These are phyloP conservation scores for Cordyceps fumosorosea DNA, from an alignment of 2,329 filamentous ascomycete species.

Conservation along the genomic window DNA sequence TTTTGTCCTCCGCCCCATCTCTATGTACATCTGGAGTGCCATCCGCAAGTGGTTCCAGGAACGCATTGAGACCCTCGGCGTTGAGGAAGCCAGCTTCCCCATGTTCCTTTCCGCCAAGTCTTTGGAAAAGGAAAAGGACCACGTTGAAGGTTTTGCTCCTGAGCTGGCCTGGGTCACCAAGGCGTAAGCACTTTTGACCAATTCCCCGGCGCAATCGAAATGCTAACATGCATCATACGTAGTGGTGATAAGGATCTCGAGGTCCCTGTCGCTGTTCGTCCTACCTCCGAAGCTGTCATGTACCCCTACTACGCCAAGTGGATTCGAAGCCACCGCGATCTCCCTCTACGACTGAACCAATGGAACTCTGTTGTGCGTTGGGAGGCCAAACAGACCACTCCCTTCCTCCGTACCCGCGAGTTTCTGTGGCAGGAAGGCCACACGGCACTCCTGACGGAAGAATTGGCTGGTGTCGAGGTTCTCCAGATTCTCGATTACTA, in stretches of 20 bases:
- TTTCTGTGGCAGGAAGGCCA: constrained; percentile 99
- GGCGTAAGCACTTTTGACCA: constrained; percentile 46
- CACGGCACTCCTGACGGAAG: constrained; percentile 78
- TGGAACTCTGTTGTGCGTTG: constrained; percentile 92
- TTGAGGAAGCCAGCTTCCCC: constrained; percentile 94
- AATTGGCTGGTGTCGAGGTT: constrained; percentile 77
- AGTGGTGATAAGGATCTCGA: constrained; percentile 91
- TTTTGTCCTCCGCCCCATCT: constrained; percentile 76
- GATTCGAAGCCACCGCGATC: constrained; percentile 93
- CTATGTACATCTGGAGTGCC: constrained; percentile 61
- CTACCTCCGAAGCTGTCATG: constrained; percentile 74
- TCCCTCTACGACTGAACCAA: constrained; percentile 91
- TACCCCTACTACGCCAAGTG: constrained; percentile 95
- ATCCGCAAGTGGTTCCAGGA: constrained; percentile 62
- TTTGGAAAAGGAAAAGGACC: constrained; percentile 81
- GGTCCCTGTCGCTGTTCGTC: constrained; percentile 62
- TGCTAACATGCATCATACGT: constrained; percentile 8
- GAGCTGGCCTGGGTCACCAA: constrained; percentile 86
- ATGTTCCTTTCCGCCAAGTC: constrained; percentile 93
- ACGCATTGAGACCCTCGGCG: constrained; percentile 82
- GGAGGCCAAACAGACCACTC: constrained; percentile 92
- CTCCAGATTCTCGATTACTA: constrained; percentile 91
- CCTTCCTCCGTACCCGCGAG: constrained; percentile 85
- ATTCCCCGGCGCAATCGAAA: neutral
- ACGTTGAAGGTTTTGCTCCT: constrained; percentile 97